phyloP scores from a whole-genome alignment of 176 grass and related monocot species.

The Oryza rufipogon region DNA sequence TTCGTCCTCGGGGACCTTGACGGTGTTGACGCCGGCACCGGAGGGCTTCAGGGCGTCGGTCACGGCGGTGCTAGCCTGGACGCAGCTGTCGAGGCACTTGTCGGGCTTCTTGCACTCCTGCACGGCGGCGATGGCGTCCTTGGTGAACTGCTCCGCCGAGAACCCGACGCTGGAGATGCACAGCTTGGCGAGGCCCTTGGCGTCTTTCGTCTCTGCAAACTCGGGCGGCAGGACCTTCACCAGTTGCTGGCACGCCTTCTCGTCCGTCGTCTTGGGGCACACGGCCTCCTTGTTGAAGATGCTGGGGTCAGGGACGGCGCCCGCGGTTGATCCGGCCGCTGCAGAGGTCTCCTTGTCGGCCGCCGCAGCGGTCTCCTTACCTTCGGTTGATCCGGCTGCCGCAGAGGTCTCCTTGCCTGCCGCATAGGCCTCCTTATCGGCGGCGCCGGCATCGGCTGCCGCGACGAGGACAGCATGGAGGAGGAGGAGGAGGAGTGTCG shows the following conservation, averaged over 20 bases:
- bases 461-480: not conserved
- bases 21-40: too few relatives aligned
- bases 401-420: too few relatives aligned
- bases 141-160: too few relatives aligned
- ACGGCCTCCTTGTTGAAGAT: not conserved
- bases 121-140: not conserved
- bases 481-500: not conserved
- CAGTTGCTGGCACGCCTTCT: not conserved
- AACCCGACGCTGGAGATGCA: not conserved
- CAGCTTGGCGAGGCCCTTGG: not conserved
- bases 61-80: not conserved
- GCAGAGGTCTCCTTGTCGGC: too few relatives aligned
- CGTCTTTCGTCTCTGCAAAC: not conserved
- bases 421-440: too few relatives aligned
- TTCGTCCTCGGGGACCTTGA: not conserved
- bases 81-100: not conserved
- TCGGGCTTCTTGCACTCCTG: too few relatives aligned
- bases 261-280: not conserved
- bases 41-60: not conserved
- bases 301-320: too few relatives aligned
- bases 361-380: too few relatives aligned
- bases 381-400: too few relatives aligned
- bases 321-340: too few relatives aligned
- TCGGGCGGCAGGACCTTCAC: not conserved
- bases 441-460: not conserved